Percentiles rank a stretch among this genome's conserved stretches.
Conservation (phyloP, 768 basidiomycete genomes). For the Mycena rebaudengoi region DNA sequence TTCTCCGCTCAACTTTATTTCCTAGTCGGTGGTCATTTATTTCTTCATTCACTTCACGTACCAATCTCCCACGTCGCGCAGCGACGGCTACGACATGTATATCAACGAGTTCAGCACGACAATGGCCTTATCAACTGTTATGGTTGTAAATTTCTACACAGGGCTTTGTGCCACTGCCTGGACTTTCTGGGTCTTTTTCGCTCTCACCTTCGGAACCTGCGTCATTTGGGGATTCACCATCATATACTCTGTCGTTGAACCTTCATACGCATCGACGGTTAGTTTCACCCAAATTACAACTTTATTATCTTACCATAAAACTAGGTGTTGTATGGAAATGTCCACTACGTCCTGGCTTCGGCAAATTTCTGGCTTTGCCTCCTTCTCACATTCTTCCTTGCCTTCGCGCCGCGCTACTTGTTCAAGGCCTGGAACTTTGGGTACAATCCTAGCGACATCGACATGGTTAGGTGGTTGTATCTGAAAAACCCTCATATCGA, state of each 20-base stretch:
- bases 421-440: slow-evolving; percentile 76
- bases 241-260: not conserved
- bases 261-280: not conserved
- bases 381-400: slow-evolving; percentile 74
- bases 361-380: slow-evolving; percentile 90
- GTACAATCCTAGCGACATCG: slow-evolving; percentile 83
- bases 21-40: slow-evolving; percentile 88
- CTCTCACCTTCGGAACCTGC: slow-evolving; percentile 79
- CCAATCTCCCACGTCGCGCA: slow-evolving; percentile 71
- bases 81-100: slow-evolving; percentile 79
- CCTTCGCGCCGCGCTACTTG: slow-evolving; percentile 86
- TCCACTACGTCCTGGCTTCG: slow-evolving; percentile 80
- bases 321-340: slow-evolving; percentile 81
- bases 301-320: slow-evolving; percentile 80
- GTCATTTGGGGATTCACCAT: slow-evolving; percentile 80
- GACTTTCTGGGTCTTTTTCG: slow-evolving; percentile 94
- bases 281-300: slow-evolving; percentile 71
- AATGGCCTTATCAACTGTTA: slow-evolving; percentile 87
- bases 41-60: slow-evolving; percentile 91
- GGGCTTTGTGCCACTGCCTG: slow-evolving; percentile 89
- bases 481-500: slow-evolving; percentile 75
- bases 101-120: slow-evolving; percentile 86
- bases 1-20: not conserved
- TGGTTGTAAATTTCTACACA: slow-evolving; percentile 85
- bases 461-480: slow-evolving; percentile 77